These are phyloP conservation scores for Coprinellus micaceus DNA, from an alignment of 768 basidiomycete species.

Conservation along the genomic window DNA sequence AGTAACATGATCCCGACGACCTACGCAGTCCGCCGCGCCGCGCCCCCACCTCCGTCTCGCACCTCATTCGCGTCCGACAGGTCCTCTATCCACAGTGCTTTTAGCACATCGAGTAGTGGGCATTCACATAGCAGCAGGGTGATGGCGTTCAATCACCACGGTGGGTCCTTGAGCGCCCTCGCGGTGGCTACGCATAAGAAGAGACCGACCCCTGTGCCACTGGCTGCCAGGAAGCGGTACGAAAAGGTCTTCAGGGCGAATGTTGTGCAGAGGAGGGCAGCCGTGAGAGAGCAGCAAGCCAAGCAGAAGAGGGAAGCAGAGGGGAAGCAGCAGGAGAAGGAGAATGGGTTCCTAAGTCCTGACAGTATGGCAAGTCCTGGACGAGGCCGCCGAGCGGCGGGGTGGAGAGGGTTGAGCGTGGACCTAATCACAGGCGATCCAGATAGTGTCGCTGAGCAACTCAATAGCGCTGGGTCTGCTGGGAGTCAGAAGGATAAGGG, in stretches of 20 bases:
- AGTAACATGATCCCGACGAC: conserved; percentile 30
- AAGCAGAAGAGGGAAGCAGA: conserved; percentile 25
- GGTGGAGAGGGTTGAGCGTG: conserved; percentile 53
- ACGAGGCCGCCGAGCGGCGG: conserved; percentile 56
- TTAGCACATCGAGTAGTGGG: conserved; percentile 30
- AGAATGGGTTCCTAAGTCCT: conserved; percentile 30
- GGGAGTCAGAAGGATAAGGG: conserved; percentile 4
- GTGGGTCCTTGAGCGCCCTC: conserved; percentile 14
- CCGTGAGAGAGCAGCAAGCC: conserved; percentile 29
- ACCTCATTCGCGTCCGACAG: conserved; percentile 43
- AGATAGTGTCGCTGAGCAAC: conserved; percentile 8
- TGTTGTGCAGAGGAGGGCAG: conserved; percentile 44
- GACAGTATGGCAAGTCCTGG: conserved; percentile 21
- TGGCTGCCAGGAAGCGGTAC: conserved; percentile 61
- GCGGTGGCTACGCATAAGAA: conserved; percentile 25
- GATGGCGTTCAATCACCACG: conserved; percentile 13
- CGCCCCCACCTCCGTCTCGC: conserved; percentile 42
- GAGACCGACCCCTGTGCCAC: conserved; percentile 66
- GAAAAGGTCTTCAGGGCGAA: conserved; percentile 65
- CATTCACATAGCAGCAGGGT: conserved; percentile 13
- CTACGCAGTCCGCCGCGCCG: conserved; percentile 39
- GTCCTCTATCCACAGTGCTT: conserved; percentile 57
- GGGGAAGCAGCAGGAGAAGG: not conserved
- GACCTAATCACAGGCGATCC: conserved; percentile 40
- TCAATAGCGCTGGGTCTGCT: not conserved